Evolutionary conservation across 192 early-diverging fungal genomes (phyloP).

Genomic region (Entomortierella beljakovae): DNA sequence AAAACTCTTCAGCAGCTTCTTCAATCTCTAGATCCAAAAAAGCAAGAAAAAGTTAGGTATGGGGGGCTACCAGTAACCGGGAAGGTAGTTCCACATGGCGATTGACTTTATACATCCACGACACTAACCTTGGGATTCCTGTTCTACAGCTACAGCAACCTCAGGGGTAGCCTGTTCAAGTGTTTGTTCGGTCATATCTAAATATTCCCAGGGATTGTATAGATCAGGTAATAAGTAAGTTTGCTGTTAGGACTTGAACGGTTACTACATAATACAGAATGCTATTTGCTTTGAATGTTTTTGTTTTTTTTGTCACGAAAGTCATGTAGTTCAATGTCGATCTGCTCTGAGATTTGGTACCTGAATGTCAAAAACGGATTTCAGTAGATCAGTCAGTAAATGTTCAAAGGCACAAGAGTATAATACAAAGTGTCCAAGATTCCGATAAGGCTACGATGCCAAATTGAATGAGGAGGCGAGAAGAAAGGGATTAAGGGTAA

Average conservation of each 20-base stretch:
- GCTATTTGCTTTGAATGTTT: not conserved
- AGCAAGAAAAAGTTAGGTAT: not conserved
- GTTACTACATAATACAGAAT: not conserved
- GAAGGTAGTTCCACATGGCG: not conserved
- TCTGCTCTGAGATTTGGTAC: conserved; percentile 10
- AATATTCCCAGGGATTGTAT: not conserved
- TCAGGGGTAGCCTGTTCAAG: conserved; percentile 40
- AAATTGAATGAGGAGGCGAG: not conserved
- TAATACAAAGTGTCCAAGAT: conserved; percentile 4
- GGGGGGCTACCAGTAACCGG: not conserved
- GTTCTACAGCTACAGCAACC: conserved; percentile 31
- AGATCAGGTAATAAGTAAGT: not conserved
- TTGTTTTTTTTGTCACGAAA: not conserved
- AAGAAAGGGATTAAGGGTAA: not conserved
- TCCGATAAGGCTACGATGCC: conserved; percentile 8
- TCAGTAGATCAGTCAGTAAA: conserved; percentile 7
- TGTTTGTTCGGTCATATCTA: conserved; percentile 41
- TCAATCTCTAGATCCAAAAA: conserved; percentile 21
- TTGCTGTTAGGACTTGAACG: not conserved
- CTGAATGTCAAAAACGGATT: conserved; percentile 10
- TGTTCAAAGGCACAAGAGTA: not conserved
- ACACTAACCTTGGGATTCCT: conserved; percentile 43
- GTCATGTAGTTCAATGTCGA: not conserved
- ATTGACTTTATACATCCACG: not conserved
- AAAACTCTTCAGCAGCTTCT: conserved; percentile 61